Conservation (phyloP, 441 rosid genomes). For the Eugenia klotzschiana region DNA sequence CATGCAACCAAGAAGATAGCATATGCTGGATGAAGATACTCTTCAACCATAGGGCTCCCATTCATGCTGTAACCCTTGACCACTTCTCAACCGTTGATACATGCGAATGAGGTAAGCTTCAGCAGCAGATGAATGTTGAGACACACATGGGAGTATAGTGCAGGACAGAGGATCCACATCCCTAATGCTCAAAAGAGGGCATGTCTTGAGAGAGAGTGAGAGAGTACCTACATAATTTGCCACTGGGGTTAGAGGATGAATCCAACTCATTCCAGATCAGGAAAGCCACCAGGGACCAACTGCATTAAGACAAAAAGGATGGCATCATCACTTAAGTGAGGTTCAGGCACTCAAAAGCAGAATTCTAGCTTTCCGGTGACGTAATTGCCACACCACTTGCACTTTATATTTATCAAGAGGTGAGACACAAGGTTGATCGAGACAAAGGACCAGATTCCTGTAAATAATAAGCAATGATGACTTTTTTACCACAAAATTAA, state of each 20-base stretch:
- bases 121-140: too few species aligned
- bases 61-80: too few species aligned
- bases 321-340: neutral
- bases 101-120: too few species aligned
- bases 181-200: too few species aligned
- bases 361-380: neutral
- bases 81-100: too few species aligned
- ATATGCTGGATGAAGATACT: neutral
- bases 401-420: neutral
- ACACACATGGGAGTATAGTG: too few species aligned
- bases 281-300: constrained; percentile 88
- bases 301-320: constrained; percentile 14
- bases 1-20: neutral
- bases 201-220: too few species aligned
- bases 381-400: neutral
- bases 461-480: neutral
- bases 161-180: too few species aligned
- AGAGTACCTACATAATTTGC: neutral
- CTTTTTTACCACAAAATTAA: neutral
- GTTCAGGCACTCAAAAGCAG: neutral
- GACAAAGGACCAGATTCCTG: neutral
- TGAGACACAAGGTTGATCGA: neutral
- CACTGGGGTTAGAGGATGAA: neutral
- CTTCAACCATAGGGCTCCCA: neutral
- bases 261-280: constrained; percentile 49